Conservation (phyloP, 108 stramenopile species). For the Epithemia pelagica region DNA sequence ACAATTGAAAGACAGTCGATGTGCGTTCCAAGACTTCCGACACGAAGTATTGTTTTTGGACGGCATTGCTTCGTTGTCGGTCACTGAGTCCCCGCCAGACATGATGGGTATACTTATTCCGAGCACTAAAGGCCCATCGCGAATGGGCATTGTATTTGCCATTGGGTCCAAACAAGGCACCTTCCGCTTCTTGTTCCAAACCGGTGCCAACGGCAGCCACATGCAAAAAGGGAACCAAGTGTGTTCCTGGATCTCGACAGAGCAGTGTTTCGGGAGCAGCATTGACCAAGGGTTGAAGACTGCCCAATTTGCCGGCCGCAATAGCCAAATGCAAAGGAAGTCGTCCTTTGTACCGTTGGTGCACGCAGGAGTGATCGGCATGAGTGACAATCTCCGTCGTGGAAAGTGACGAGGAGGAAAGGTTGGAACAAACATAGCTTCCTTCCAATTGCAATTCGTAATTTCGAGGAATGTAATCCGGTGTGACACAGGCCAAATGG, state of each 20-base stretch:
- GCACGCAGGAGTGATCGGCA: constrained; percentile 13
- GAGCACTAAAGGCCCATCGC: constrained; percentile 3
- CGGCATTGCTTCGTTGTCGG: constrained; percentile 10
- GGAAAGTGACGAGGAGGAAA: background rate
- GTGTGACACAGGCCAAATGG: constrained; percentile 18
- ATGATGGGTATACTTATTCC: constrained; percentile 7
- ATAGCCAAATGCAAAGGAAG: constrained; percentile 37
- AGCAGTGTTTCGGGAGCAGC: background rate
- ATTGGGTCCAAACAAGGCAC: background rate
- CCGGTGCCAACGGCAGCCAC: constrained; percentile 9
- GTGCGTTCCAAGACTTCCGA: constrained; percentile 5
- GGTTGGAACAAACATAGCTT: background rate
- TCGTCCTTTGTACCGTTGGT: constrained; percentile 9
- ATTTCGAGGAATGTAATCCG: constrained; percentile 19
- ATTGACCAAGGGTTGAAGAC: constrained; percentile 12
- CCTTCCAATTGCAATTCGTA: constrained; percentile 16
- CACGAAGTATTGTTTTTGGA: background rate
- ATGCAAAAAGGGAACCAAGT: constrained; percentile 31
- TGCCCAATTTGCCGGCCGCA: constrained; percentile 10
- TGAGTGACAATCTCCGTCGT: constrained; percentile 15
- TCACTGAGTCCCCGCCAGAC: constrained; percentile 12
- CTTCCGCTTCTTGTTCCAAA: background rate
- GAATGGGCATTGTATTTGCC: background rate
- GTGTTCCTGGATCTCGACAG: constrained; percentile 20
- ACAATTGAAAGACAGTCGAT: constrained; percentile 9